Evolutionary conservation across 1,284 basidiomycete genomes (phyloP).

Genomic region (Naganishia sp.): DNA sequence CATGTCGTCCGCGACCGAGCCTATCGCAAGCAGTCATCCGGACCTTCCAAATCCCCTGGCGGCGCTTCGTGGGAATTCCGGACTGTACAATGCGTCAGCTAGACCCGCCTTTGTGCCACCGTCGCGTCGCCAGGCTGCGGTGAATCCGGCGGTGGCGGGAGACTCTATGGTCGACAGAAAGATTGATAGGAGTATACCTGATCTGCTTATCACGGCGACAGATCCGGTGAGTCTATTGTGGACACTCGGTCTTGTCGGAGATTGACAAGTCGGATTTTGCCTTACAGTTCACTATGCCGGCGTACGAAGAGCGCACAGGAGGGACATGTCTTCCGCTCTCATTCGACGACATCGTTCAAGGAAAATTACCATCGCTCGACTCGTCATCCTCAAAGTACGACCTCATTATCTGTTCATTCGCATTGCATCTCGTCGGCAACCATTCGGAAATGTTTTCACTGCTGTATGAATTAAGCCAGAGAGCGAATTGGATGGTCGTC

Average conservation of each 20-base stretch:
- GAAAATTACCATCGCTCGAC: constrained; percentile 53
- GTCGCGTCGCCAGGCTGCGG: constrained; percentile 15
- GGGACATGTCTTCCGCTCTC: constrained; percentile 59
- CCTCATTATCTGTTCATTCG: constrained; percentile 70
- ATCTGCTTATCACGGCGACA: constrained; percentile 45
- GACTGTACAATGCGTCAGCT: neutral
- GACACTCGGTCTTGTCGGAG: neutral
- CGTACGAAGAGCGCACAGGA: constrained; percentile 59
- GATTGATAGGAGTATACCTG: constrained; percentile 25
- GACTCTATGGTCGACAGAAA: neutral
- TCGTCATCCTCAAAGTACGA: constrained; percentile 54
- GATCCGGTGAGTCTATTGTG: constrained; percentile 53
- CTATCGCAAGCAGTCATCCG: constrained; percentile 1
- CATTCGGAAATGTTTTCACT: constrained; percentile 66
- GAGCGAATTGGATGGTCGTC: constrained; percentile 65
- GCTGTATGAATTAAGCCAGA: constrained; percentile 64
- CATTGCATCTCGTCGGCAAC: constrained; percentile 66
- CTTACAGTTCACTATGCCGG: constrained; percentile 59
- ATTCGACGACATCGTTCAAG: constrained; percentile 61
- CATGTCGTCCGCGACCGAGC: neutral
- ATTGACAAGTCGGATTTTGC: neutral
- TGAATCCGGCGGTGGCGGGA: neutral
- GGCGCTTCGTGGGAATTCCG: constrained; percentile 21
- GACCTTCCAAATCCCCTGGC: constrained; percentile 33
- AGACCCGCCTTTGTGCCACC: constrained; percentile 46